These are phyloP conservation scores for Yamadazyma takamatsuzukensis DNA, from an alignment of 805 yeast genomes.

Conservation along the genomic window DNA sequence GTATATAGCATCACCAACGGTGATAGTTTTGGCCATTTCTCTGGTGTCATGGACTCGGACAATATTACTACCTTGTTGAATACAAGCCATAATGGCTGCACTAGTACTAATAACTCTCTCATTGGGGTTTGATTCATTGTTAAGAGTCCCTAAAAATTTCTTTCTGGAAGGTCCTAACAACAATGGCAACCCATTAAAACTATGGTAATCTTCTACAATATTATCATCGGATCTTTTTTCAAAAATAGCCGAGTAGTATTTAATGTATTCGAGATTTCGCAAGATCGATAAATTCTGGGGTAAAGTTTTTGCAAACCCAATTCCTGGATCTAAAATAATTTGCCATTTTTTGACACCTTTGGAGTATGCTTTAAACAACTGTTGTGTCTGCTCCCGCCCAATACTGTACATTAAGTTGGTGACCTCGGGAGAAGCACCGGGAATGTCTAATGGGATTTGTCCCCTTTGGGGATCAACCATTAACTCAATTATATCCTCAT, in stretches of 20 bases:
- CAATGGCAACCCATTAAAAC: constrained; percentile 58
- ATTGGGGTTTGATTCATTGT: constrained; percentile 51
- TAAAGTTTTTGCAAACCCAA: constrained; percentile 90
- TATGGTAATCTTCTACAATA: constrained; percentile 24
- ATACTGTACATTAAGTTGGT: constrained; percentile 51
- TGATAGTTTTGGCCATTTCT: constrained; percentile 43
- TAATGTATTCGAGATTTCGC: constrained; percentile 45
- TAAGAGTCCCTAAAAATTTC: constrained; percentile 74
- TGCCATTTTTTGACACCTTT: constrained; percentile 86
- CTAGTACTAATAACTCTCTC: constrained; percentile 76
- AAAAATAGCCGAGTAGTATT: constrained; percentile 41
- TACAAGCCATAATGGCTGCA: constrained; percentile 68
- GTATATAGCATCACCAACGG: constrained; percentile 73
- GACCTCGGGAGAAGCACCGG: constrained; percentile 15
- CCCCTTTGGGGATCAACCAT: constrained; percentile 23
- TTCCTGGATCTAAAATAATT: constrained; percentile 86
- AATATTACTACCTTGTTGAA: constrained; percentile 71
- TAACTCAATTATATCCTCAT: constrained; percentile 36
- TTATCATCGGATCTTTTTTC: constrained; percentile 12
- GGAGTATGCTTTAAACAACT: constrained; percentile 52
- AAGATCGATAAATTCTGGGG: constrained; percentile 67
- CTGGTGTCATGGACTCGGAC: constrained; percentile 85
- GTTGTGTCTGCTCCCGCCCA: constrained; percentile 58
- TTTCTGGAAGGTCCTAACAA: constrained; percentile 88
- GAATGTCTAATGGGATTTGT: constrained; percentile 14